A percentile compares a stretch with the other conserved stretches of the same genome.
Conservation (phyloP, 2,329 filamentous ascomycete genomes). For the Xylariaceae sp. region DNA sequence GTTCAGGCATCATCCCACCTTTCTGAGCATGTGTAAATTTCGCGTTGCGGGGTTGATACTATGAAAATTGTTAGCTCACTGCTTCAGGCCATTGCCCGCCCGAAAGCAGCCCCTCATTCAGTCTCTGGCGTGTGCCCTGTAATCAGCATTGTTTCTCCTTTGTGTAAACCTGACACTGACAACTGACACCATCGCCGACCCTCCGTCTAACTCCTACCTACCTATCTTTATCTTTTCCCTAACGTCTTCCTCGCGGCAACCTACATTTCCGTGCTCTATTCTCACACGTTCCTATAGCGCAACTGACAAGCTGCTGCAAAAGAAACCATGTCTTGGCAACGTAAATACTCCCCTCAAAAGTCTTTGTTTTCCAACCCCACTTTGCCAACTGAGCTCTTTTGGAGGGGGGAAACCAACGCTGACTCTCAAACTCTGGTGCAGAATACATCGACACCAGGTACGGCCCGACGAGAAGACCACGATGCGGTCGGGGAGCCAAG, state of each 20-base stretch:
- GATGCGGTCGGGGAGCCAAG: not conserved
- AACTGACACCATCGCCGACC: slow-evolving; percentile 26
- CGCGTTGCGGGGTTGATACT: slow-evolving; percentile 29
- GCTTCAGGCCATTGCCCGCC: slow-evolving; percentile 24
- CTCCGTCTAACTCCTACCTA: slow-evolving; percentile 20
- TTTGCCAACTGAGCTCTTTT: slow-evolving; percentile 21
- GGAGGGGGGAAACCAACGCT: slow-evolving; percentile 29
- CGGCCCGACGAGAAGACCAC: slow-evolving; percentile 19
- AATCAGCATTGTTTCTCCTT: slow-evolving; percentile 14
- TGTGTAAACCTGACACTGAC: slow-evolving; percentile 29
- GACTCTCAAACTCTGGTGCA: slow-evolving; percentile 33
- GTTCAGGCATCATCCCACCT: slow-evolving; percentile 17
- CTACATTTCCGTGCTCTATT: slow-evolving; percentile 8
- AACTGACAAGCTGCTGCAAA: slow-evolving; percentile 22
- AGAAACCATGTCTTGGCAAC: slow-evolving; percentile 75
- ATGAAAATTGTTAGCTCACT: slow-evolving; percentile 21
- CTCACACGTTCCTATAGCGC: no score
- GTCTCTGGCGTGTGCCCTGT: not conserved
- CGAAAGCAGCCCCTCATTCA: slow-evolving; percentile 39
- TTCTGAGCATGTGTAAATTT: slow-evolving; percentile 11
- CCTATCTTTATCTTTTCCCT: slow-evolving; percentile 11
- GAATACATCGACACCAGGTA: slow-evolving; percentile 70
- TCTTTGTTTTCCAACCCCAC: slow-evolving; percentile 38
- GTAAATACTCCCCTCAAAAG: slow-evolving; percentile 50
- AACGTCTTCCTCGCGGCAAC: no score